Base-by-base conservation (phyloP, 352 stramenopile species). In the Phytophthora podocarpi region DNA sequence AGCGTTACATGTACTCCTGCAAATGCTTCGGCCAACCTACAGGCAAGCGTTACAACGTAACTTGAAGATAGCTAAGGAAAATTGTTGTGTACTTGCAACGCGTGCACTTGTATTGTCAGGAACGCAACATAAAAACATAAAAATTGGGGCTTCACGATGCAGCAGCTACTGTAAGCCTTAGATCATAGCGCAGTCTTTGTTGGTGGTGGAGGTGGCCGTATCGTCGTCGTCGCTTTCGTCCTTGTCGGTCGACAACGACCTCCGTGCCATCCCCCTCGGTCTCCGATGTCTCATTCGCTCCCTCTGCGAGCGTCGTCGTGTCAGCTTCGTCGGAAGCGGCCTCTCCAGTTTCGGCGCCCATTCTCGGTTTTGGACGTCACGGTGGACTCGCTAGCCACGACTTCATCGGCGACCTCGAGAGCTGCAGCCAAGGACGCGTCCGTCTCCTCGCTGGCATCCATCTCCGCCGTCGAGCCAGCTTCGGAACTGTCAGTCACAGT, bases 51-150 rank as follows among this genome's bases (percentile, higher is more conserved):
- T n/a, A n/a, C n/a, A n/a, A n/a, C n/a, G n/a, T n/a, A n/a, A n/a
- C n/a, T n/a, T n/a, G n/a, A n/a, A 49, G 55, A 63, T 63, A 63
- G 55, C 34, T 18, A 12, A 42, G 46, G 55, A 63, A 49, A 9
- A n/a, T 21, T 23, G 28, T 47, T 36, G 55, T 63, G 5, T 35
- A 49, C 49, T 63, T 57, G 55, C 43, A 63, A 63, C 34, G 15
- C 55, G 41, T 26, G 32, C 39, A 35, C 18, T 58, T 41, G 35
- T 16, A 48, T 10, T n/a, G n/a, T n/a, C n/a, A n/a, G n/a, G n/a
- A 15, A 47, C 36, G 20, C 24, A 26, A 47, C 24, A 54, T 27
- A 55, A 45, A 62, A 48, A 62, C 53, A 54, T n/a, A 26, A 10
- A 28, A 42, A 32, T 28, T 51, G 8, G 28, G 24, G 11, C 21